Conservation (phyloP, 2,329 filamentous ascomycete species). For the Botrytis porri region DNA sequence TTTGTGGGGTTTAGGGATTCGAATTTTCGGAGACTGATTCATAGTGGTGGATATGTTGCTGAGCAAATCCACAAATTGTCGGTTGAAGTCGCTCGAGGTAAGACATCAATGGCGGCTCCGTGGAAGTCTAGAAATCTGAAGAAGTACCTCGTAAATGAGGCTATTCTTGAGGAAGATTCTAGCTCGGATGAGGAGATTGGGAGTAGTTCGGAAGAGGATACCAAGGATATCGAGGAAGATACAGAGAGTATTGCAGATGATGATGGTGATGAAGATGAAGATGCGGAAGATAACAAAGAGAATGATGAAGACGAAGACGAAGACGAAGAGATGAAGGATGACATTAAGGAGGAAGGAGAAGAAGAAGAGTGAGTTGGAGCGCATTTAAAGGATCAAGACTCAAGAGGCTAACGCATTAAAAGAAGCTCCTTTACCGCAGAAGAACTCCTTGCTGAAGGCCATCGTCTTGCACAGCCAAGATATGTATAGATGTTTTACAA, state of each 20-base stretch:
- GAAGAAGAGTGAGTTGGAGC: not conserved
- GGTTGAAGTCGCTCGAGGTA: not conserved
- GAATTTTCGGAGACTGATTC: not conserved
- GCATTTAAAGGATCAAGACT: no score
- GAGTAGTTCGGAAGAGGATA: not conserved
- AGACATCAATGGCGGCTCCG: not conserved
- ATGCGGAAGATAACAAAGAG: constrained; percentile 38
- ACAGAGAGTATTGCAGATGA: constrained; percentile 65
- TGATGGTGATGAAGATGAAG: constrained; percentile 72
- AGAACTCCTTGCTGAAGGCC: not conserved
- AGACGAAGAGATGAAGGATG: constrained; percentile 49
- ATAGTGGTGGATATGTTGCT: not conserved
- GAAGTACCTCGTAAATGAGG: not conserved
- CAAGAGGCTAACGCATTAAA: not conserved
- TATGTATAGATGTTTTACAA: not conserved
- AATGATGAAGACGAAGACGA: constrained; percentile 41
- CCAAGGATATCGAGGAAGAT: not conserved
- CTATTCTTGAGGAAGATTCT: not conserved
- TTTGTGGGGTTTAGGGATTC: not conserved
- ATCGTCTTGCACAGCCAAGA: not conserved
- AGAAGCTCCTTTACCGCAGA: not conserved
- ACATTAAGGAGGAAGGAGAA: not conserved
- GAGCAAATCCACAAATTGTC: not conserved
- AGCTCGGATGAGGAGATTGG: not conserved
- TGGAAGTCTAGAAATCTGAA: not conserved